Conservation (phyloP, 2,329 filamentous ascomycete genomes). For the Cryphonectria japonica region DNA sequence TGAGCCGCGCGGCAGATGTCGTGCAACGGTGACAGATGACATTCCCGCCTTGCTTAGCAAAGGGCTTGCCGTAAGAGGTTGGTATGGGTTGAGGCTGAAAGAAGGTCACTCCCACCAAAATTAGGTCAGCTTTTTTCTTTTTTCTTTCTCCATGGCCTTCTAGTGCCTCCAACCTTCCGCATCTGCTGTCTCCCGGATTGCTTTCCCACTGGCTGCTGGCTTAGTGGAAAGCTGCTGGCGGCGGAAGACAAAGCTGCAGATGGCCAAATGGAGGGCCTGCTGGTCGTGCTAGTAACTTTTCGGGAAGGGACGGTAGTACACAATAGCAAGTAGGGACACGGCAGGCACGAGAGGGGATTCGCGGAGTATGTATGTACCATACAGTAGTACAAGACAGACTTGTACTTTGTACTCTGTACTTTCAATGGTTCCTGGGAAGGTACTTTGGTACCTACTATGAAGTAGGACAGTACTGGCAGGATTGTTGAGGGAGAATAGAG, state of each 20-base stretch:
- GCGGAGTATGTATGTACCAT: neutral
- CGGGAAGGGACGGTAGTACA: neutral
- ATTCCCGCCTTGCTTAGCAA: neutral
- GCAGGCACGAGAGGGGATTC: neutral
- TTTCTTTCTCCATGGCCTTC: neutral
- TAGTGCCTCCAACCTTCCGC: neutral
- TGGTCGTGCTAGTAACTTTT: neutral
- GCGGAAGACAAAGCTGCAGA: neutral
- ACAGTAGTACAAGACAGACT: neutral
- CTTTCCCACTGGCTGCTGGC: neutral
- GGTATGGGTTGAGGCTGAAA: slow-evolving; percentile 8
- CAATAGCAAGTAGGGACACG: neutral
- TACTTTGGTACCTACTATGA: too few species aligned
- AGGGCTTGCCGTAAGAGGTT: neutral
- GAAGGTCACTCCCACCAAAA: neutral
- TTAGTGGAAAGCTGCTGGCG: neutral
- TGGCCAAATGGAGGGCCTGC: neutral
- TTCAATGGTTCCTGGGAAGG: too few species aligned
- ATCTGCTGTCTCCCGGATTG: neutral
- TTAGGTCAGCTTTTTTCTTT: neutral
- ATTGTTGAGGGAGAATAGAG: too few species aligned
- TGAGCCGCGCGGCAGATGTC: slow-evolving; percentile 7
- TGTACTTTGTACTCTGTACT: neutral
- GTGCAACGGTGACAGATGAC: neutral
- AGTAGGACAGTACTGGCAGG: too few species aligned